These are phyloP conservation scores for Trichoderma lentiforme DNA, from an alignment of 2,329 filamentous ascomycete species.

Conservation along the genomic window DNA sequence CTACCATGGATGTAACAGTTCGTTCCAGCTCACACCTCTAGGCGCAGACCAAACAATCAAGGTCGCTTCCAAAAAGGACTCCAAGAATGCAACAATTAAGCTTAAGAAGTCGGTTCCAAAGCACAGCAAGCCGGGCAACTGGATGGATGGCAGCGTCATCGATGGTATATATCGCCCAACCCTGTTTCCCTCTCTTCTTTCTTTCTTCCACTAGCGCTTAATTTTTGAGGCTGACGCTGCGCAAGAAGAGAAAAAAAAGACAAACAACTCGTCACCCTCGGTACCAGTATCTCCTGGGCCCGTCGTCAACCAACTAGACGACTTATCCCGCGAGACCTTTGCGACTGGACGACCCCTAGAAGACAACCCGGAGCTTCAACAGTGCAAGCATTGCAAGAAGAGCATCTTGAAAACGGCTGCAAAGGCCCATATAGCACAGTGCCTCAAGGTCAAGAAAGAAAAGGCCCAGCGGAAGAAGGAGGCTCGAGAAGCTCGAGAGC, in stretches of 20 bases:
- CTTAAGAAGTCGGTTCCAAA: constrained; percentile 62
- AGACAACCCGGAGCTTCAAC: constrained; percentile 72
- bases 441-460: constrained; percentile 79
- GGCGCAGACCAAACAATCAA: constrained; percentile 61
- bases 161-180: constrained; percentile 53
- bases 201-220: neutral
- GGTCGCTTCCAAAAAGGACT: constrained; percentile 56
- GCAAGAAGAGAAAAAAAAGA: constrained; percentile 57
- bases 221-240: neutral
- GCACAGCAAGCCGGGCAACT: constrained; percentile 65
- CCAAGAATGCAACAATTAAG: constrained; percentile 53
- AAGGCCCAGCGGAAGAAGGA: constrained; percentile 76
- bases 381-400: constrained; percentile 95
- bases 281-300: constrained; percentile 50
- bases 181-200: neutral
- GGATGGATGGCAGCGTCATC: constrained; percentile 63
- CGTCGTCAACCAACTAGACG: constrained; percentile 67
- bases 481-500: constrained; percentile 65
- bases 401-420: constrained; percentile 73
- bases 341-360: constrained; percentile 76
- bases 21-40: constrained; percentile 20
- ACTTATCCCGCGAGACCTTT: constrained; percentile 74
- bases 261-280: constrained; percentile 40
- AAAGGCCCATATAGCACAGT: constrained; percentile 77
- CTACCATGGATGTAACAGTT: neutral